phyloP scores from a whole-genome alignment of 805 yeast species.

The Barnettozyma salicaria region DNA sequence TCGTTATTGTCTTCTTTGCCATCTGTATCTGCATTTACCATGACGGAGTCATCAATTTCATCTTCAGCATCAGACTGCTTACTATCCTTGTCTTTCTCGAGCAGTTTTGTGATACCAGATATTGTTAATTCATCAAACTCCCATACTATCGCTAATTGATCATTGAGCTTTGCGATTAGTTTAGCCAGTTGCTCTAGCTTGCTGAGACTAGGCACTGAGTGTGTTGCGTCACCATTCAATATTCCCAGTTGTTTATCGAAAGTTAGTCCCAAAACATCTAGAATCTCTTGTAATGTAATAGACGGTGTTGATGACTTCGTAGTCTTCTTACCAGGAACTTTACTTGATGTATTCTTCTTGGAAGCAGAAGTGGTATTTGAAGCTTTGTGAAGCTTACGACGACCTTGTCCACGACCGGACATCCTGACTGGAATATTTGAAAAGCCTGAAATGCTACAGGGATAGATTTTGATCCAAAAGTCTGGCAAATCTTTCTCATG shows the following conservation, averaged over 20 bases:
- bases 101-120: conserved; percentile 11
- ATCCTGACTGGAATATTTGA: too few species aligned
- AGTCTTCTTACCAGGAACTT: conserved; percentile 23
- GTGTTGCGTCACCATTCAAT: conserved; percentile 51
- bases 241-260: conserved; percentile 57
- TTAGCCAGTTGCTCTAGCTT: conserved; percentile 24
- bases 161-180: conserved; percentile 38
- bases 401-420: conserved; percentile 8
- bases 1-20: too few species aligned
- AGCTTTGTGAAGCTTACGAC: conserved; percentile 5
- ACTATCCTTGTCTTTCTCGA: conserved; percentile 5
- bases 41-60: conserved; percentile 35
- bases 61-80: conserved; percentile 7
- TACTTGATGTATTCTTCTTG: background rate
- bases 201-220: conserved; percentile 33
- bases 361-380: background rate
- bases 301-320: conserved; percentile 33
- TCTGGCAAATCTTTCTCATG: too few species aligned
- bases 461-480: too few species aligned
- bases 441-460: too few species aligned
- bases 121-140: conserved; percentile 24
- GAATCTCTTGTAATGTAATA: conserved; percentile 41
- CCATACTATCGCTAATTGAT: conserved; percentile 28
- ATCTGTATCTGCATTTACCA: too few species aligned
- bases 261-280: conserved; percentile 44